Conservation (phyloP, 2,329 filamentous ascomycete species). For the Monosporascus cannonballus region DNA sequence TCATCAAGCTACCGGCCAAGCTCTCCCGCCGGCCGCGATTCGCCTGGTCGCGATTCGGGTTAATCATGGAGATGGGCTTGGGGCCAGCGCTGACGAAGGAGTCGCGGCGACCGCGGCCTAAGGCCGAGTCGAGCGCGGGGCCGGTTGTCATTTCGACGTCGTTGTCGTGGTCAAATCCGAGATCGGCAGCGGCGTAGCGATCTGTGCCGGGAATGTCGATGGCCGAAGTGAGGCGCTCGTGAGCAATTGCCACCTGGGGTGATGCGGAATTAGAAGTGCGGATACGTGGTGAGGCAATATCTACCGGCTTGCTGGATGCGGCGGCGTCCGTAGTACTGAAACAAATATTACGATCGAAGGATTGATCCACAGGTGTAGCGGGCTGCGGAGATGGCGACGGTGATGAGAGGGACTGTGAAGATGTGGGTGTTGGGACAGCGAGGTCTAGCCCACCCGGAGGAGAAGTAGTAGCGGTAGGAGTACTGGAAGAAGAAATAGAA, state of each 20-base stretch:
- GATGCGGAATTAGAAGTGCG: slow-evolving; percentile 16
- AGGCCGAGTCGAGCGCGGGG: slow-evolving; percentile 50
- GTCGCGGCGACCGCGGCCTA: slow-evolving; percentile 55
- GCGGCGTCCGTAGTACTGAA: slow-evolving; percentile 14
- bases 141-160: slow-evolving; percentile 53
- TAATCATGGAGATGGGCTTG: slow-evolving; percentile 62
- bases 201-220: slow-evolving; percentile 1
- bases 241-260: slow-evolving; percentile 12
- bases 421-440: slow-evolving; percentile 29
- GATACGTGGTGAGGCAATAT: slow-evolving; percentile 23
- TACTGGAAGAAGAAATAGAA: slow-evolving; percentile 20
- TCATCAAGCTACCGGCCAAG: slow-evolving; percentile 59
- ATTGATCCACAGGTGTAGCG: slow-evolving; percentile 34
- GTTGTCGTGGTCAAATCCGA: slow-evolving; percentile 25
- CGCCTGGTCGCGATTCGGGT: slow-evolving; percentile 54
- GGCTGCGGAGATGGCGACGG: slow-evolving; percentile 37
- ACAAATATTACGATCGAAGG: slow-evolving; percentile 21
- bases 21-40: slow-evolving; percentile 55
- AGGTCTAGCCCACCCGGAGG: slow-evolving; percentile 1
- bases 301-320: slow-evolving; percentile 30
- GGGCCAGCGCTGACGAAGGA: slow-evolving; percentile 61
- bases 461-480: slow-evolving; percentile 31
- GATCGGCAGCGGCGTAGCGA: slow-evolving; percentile 13
- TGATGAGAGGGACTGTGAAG: slow-evolving; percentile 32
- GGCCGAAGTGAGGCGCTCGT: slow-evolving; percentile 7